A percentile compares a stretch with the other conserved stretches of the same genome.
Conservation (phyloP, 1,139 yeast genomes). For the Diutina mesorugosa region DNA sequence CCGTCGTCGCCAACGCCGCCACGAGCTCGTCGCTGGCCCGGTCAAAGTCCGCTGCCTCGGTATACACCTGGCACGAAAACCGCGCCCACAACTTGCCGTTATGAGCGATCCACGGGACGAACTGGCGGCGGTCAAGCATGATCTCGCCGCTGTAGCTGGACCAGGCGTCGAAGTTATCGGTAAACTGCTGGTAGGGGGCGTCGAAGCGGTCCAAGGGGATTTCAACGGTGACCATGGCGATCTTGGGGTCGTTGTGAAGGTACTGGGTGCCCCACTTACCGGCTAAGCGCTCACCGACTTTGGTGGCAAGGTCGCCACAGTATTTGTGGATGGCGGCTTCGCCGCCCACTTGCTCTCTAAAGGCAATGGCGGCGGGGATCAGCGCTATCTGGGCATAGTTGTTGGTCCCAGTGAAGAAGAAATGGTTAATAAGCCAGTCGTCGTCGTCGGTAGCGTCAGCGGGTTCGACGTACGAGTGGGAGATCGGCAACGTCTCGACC, state of each 20-base stretch:
- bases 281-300: slow-evolving; percentile 24
- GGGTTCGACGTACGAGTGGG: slow-evolving; percentile 24
- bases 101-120: slow-evolving; percentile 31
- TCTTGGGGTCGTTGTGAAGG: slow-evolving; percentile 18
- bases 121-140: slow-evolving; percentile 23
- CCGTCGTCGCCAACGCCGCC: background rate
- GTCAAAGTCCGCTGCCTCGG: slow-evolving; percentile 41
- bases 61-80: slow-evolving; percentile 48
- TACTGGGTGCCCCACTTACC: slow-evolving; percentile 24
- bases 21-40: slow-evolving; percentile 21
- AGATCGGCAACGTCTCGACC: slow-evolving; percentile 49
- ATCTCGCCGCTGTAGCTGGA: slow-evolving; percentile 3
- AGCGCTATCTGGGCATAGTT: slow-evolving; percentile 15
- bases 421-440: slow-evolving; percentile 24
- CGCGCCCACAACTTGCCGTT: slow-evolving; percentile 33
- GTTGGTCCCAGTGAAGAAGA: slow-evolving; percentile 24
- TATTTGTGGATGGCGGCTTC: slow-evolving; percentile 39
- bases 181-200: background rate
- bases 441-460: slow-evolving; percentile 12
- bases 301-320: slow-evolving; percentile 27
- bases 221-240: slow-evolving; percentile 35
- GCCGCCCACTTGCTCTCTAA: slow-evolving; percentile 43
- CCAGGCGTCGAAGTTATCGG: background rate
- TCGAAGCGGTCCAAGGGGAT: slow-evolving; percentile 17
- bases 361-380: slow-evolving; percentile 29